A percentile compares a stretch with the other conserved stretches of the same genome.
Evolutionary conservation across 2,329 filamentous ascomycete species (phyloP).

Genomic region (Huntiella omanensis): DNA sequence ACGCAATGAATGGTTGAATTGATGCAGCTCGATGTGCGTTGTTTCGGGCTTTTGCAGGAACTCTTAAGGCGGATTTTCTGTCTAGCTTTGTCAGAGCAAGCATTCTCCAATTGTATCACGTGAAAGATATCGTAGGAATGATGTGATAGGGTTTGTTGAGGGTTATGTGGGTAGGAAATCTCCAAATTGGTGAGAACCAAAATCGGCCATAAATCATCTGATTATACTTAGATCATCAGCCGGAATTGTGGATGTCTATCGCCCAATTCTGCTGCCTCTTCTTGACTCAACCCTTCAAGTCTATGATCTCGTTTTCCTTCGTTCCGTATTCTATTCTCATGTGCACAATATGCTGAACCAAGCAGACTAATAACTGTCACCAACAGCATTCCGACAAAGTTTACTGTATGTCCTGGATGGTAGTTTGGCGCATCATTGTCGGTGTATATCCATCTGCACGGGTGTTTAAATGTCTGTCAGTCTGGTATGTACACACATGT

Average conservation of each 20-base stretch:
- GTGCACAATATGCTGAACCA: conserved; percentile 32
- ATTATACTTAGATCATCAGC: conserved; percentile 13
- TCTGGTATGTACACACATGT: background rate
- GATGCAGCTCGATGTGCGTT: too few relatives aligned
- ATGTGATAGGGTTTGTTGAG: too few relatives aligned
- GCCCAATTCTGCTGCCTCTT: conserved; percentile 17
- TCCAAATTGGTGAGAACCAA: too few relatives aligned
- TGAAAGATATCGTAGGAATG: too few relatives aligned
- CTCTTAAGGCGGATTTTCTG: too few relatives aligned
- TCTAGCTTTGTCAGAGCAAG: too few relatives aligned
- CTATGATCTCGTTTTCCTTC: conserved; percentile 16
- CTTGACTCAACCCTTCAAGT: conserved; percentile 16
- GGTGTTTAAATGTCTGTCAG: background rate
- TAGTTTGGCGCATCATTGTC: conserved; percentile 27
- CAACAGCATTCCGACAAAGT: conserved; percentile 29
- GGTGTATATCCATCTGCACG: conserved; percentile 32
- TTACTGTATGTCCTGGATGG: conserved; percentile 35
- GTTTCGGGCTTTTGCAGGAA: too few relatives aligned
- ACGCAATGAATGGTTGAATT: too few relatives aligned
- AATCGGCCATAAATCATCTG: too few relatives aligned
- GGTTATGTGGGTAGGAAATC: too few relatives aligned
- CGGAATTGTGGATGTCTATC: conserved; percentile 17
- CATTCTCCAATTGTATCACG: too few relatives aligned
- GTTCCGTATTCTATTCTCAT: conserved; percentile 23
- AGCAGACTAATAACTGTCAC: conserved; percentile 25